Evolutionary conservation across 768 basidiomycete genomes (phyloP), one percentile per base, ranked within the genome.

Genomic region (Naganishia kalamii): DNA sequence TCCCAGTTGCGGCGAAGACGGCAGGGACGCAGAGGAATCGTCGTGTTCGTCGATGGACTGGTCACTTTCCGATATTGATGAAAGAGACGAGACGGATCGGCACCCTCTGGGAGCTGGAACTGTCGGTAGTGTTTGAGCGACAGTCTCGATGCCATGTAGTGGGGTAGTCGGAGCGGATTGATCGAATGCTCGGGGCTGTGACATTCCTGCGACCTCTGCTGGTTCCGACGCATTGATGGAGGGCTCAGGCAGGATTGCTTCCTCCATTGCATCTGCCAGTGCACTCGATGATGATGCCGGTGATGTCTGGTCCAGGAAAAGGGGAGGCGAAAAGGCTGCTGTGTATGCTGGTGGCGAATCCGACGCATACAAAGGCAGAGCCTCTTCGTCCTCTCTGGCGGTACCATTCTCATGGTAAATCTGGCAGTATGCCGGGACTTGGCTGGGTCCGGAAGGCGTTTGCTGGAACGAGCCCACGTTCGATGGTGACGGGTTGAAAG

Each of bases 371-470:
- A 74, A 44, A 1, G 77, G 77, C 5, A 76, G 59, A 27, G 74
- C 65, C 46, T 75, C 77, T 37, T 75, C 72, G 17, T 68, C 62
- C 62, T 70, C 68, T 17, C 71, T 54, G 7, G 60, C 30, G 29
- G 74, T 69, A 10, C 77, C 77, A 50, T 75, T 76, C 69, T 76
- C 77, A 59, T 75, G 71, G 71, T 70, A 78, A 11, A 78, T 70
- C 65, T 76, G 75, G 52, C 69, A 68, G 65, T 77, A 77, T 35
- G 75, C 70, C 21, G 77, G 75, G 4, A 78, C 69, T 19, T 67
- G 63, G 12, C 43, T 60, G 25, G 23, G 7, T 21, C 29, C n/a
- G 21, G 46, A 23, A 4, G 33, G 51, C 21, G 29, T n/a, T 21
- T 32, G 4, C 6, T 52, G 29, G 21, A 13, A 29, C 6, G 4